phyloP scores from a whole-genome alignment of 2,329 filamentous ascomycete genomes.

The Beauveria medogensis region DNA sequence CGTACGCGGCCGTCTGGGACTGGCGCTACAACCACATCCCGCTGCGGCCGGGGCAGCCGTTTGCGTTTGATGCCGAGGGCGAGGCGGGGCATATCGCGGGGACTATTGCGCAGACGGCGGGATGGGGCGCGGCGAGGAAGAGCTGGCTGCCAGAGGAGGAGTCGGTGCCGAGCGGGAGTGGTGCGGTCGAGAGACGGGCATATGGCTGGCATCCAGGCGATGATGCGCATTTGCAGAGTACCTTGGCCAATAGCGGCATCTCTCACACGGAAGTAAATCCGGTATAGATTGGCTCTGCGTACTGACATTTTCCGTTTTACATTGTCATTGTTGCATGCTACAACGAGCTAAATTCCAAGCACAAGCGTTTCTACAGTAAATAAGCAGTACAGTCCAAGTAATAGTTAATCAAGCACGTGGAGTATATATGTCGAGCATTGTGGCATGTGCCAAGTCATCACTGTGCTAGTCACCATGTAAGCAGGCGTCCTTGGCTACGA shows the following conservation, averaged over 20 bases:
- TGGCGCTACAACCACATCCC: constrained; percentile 62
- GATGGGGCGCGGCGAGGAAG: constrained; percentile 12
- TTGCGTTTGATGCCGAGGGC: constrained; percentile 18
- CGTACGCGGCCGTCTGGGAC: constrained; percentile 62
- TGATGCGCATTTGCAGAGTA: background rate
- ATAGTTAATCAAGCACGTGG: no score
- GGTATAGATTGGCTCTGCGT: background rate
- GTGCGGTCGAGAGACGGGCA: background rate
- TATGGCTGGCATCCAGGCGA: background rate
- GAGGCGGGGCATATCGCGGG: background rate
- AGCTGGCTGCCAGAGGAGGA: constrained; percentile 11
- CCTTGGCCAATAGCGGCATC: background rate
- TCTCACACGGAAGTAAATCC: background rate
- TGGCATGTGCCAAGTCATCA: no score
- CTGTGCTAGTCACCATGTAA: no score
- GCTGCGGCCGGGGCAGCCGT: constrained; percentile 34
- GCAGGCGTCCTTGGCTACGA: no score
- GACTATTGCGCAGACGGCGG: constrained; percentile 12
- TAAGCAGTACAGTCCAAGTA: no score
- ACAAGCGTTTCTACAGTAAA: no score
- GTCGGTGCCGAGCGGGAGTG: background rate
- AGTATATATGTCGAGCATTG: no score
- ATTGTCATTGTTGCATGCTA: no score
- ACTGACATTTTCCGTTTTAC: background rate
- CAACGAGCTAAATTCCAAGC: no score